Conservation (phyloP, 1,284 basidiomycete genomes). For the Ceratobasidium sp. region DNA sequence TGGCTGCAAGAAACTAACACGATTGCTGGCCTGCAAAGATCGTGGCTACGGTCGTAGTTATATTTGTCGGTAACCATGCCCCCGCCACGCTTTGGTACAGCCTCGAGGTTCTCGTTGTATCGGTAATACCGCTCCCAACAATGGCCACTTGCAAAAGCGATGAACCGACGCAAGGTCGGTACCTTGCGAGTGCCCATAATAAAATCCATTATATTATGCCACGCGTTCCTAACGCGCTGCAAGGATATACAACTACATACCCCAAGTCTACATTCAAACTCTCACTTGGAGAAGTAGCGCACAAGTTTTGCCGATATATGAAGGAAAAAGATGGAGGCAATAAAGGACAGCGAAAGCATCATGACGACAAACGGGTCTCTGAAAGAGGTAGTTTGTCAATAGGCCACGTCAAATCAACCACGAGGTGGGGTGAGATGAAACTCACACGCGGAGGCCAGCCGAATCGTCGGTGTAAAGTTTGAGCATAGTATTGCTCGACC, state of each 20-base stretch:
- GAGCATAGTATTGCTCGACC: conserved; percentile 97
- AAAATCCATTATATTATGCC: conserved; percentile 50
- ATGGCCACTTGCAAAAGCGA: too few relatives aligned
- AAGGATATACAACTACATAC: conserved; percentile 34
- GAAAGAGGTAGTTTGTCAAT: conserved; percentile 18
- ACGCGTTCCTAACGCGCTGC: conserved; percentile 27
- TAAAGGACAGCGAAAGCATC: conserved; percentile 96
- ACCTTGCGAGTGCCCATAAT: conserved; percentile 49
- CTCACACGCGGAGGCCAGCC: conserved; percentile 94
- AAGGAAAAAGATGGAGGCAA: conserved; percentile 98
- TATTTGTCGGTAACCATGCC: too few relatives aligned
- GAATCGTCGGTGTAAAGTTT: conserved; percentile 98
- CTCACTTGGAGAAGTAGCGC: conserved; percentile 86
- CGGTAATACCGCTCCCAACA: too few relatives aligned
- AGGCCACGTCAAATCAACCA: conserved; percentile 22
- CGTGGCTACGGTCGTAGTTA: too few relatives aligned
- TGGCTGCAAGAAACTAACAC: too few relatives aligned
- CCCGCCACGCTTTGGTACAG: too few relatives aligned
- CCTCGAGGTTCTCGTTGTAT: too few relatives aligned
- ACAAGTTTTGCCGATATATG: conserved; percentile 97
- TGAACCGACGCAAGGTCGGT: not conserved
- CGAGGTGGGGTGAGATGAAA: conserved; percentile 51
- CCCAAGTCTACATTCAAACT: conserved; percentile 33
- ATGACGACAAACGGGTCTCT: conserved; percentile 99
- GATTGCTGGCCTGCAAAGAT: too few relatives aligned